Percentiles rank a stretch among this genome's conserved stretches.
These are phyloP conservation scores for Saxophila tyrrhenica DNA, from an alignment of 495 filamentous ascomycete genomes.

Conservation along the genomic window DNA sequence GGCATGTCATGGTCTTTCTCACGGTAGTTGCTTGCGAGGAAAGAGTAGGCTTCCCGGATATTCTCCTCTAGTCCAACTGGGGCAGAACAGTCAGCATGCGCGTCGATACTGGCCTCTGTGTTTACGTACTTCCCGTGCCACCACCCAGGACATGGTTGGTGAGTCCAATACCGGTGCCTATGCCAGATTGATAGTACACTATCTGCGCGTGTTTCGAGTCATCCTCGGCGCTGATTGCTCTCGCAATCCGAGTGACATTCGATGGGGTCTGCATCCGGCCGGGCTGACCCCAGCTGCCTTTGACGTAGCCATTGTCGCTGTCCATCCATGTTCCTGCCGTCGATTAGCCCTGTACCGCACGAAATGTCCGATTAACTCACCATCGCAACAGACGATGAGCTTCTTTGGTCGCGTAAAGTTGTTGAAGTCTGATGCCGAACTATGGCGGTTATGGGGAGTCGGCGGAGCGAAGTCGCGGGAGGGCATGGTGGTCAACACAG, in stretches of 20 bases:
- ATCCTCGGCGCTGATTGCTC: constrained; percentile 29
- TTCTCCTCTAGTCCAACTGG: constrained; percentile 19
- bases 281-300: constrained; percentile 19
- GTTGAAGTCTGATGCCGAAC: not conserved
- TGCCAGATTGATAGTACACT: constrained; percentile 20
- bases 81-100: no score
- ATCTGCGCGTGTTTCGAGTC: constrained; percentile 26
- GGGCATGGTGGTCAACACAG: not conserved
- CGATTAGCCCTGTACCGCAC: not conserved
- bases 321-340: constrained; percentile 26
- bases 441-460: not conserved
- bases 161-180: constrained; percentile 19
- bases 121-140: no score
- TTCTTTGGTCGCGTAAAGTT: constrained; percentile 22
- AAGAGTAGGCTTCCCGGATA: constrained; percentile 28
- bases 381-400: constrained; percentile 31
- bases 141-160: constrained; percentile 17
- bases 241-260: constrained; percentile 31
- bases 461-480: not conserved
- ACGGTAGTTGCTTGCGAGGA: constrained; percentile 32
- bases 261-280: constrained; percentile 29
- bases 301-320: constrained; percentile 27
- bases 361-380: constrained; percentile 7
- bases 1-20: constrained; percentile 23
- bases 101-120: no score